These are phyloP conservation scores for Emmonsiellopsis sp. DNA, from an alignment of 2,329 filamentous ascomycete genomes.

Conservation along the genomic window DNA sequence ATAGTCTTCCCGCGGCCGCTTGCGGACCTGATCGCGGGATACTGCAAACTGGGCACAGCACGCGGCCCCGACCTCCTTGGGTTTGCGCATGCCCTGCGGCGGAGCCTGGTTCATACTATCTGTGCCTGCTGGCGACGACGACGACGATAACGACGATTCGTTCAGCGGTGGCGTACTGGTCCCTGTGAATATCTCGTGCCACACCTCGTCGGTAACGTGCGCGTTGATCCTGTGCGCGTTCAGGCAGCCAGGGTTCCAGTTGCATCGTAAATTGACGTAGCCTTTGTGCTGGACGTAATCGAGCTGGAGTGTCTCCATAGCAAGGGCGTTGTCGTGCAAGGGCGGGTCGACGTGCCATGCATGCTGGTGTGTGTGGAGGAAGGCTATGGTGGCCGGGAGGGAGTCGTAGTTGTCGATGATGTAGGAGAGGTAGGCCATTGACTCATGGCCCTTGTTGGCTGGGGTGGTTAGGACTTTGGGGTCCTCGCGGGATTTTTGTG, in stretches of 20 bases:
- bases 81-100: slow-evolving; percentile 11
- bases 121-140: background rate
- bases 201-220: slow-evolving; percentile 19
- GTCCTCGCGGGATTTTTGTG: slow-evolving; percentile 10
- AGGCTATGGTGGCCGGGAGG: slow-evolving; percentile 38
- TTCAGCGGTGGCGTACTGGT: slow-evolving; percentile 14
- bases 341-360: slow-evolving; percentile 45
- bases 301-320: slow-evolving; percentile 38
- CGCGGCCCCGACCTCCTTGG: slow-evolving; percentile 40
- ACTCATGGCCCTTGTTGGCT: slow-evolving; percentile 43
- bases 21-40: slow-evolving; percentile 41
- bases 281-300: slow-evolving; percentile 39
- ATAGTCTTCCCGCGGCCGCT: slow-evolving; percentile 41
- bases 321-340: slow-evolving; percentile 40
- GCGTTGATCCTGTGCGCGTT: slow-evolving; percentile 14
- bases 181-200: slow-evolving; percentile 22
- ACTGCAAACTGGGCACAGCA: slow-evolving; percentile 56
- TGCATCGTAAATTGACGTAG: slow-evolving; percentile 49
- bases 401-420: slow-evolving; percentile 43
- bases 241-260: slow-evolving; percentile 44
- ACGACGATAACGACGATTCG: background rate
- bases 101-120: background rate
- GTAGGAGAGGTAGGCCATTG: slow-evolving; percentile 46
- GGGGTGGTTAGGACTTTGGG: slow-evolving; percentile 13
- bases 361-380: slow-evolving; percentile 33